Evolutionary conservation across 305 asterid species (phyloP).

Genomic region (Fraxinus nigra): DNA sequence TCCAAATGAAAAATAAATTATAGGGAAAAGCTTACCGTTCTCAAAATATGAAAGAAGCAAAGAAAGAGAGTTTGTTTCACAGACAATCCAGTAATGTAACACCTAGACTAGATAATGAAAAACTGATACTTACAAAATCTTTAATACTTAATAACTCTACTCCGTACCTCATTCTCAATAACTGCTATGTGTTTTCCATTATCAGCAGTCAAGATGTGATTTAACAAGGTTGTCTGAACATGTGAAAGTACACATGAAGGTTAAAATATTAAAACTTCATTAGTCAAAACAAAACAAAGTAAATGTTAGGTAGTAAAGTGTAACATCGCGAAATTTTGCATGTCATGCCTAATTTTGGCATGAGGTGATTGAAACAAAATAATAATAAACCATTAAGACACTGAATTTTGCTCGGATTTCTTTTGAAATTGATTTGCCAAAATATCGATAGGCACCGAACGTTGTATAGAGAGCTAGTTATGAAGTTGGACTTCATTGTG

Average conservation of each 20-base stretch:
- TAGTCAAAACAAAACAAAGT: background rate
- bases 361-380: conserved; percentile 11
- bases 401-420: background rate
- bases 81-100: background rate
- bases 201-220: conserved; percentile 91
- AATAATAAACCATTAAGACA: background rate
- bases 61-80: background rate
- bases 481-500: background rate
- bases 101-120: background rate
- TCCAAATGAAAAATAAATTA: conserved; percentile 8
- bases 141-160: background rate
- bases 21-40: background rate
- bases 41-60: background rate
- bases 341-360: conserved; percentile 1
- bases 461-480: background rate
- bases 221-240: conserved; percentile 71
- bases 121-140: background rate
- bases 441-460: background rate
- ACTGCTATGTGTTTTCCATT: conserved; percentile 95
- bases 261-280: conserved; percentile 5
- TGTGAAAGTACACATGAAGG: conserved; percentile 9
- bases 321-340: background rate
- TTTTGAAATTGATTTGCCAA: background rate
- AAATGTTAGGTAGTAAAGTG: background rate
- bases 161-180: conserved; percentile 88